Evolutionary conservation across 2,329 filamentous ascomycete genomes (phyloP), one percentile per base, ranked within the genome.

Genomic region (Calonectria multiphialidica): DNA sequence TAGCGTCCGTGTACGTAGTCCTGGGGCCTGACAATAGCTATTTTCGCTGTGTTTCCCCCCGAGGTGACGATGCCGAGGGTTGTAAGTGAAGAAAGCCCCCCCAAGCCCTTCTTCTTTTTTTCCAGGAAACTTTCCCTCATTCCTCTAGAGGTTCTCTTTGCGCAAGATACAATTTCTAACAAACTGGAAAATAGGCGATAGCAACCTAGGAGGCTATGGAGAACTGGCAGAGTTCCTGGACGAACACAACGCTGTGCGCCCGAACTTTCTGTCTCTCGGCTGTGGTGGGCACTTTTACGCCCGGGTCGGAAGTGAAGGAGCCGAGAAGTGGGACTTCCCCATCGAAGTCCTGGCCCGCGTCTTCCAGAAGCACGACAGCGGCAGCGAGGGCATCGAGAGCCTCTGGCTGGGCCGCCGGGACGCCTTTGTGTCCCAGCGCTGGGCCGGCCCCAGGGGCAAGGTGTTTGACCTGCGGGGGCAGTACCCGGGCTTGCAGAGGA

Each of bases 381-480:
- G 37, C 18, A 67, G 71, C 5, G 45, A 61, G 6, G 57, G 57
- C 9, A 66, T 69, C 2, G 57, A 71, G 15, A 50, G 70, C 3
- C 70, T 79, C n/a, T 79, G 77, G 77, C 75, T 79, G 10, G 77
- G 77, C 18, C 35, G 49, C n/a, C 55, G 57, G 3, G 68, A 59
- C 21, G 61, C 77, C n/a, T 79, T 76, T 66, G 76, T 79, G 15
- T 76, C 70, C 3, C 77, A 79, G 61, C 77, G 77, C n/a, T 67
- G 72, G 30, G 74, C 77, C 59, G 64, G 35, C 1, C 35, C 35
- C 35, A 37, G 61, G 8, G 66, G 33, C 42, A 74, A 73, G 37
- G 65, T 65, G 8, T 73, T 76, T 18, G 70, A 78, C 10, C 75
- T 79, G 42, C 49, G 68, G 13, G 76, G 71, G 1, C 69, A 67